A percentile compares a stretch with the other conserved stretches of the same genome.
Conservation (phyloP, 371 early-diverging fungal species). For the Mucor racemosus region DNA sequence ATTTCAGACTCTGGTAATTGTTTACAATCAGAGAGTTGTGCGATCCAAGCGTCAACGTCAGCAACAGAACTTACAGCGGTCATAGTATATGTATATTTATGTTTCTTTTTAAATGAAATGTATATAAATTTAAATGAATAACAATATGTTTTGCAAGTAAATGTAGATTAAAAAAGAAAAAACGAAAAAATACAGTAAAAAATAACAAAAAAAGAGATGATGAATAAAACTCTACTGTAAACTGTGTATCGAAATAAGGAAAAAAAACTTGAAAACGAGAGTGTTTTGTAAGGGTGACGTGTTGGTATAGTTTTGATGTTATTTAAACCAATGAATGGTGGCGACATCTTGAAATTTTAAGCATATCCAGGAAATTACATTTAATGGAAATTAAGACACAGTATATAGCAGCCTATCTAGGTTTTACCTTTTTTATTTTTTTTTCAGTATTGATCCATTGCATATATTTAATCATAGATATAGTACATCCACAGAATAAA, state of each 20-base stretch:
- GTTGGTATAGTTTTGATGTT: neutral
- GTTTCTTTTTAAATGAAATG: neutral
- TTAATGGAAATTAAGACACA: no score
- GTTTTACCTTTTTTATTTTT: no score
- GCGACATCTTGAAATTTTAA: neutral
- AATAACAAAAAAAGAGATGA: slow-evolving; percentile 7
- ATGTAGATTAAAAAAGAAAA: neutral
- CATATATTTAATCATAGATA: no score
- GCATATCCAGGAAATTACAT: no score
- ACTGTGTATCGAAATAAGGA: slow-evolving; percentile 4
- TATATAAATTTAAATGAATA: neutral
- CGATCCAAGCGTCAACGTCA: slow-evolving; percentile 88
- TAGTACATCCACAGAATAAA: no score
- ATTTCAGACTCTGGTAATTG: slow-evolving; percentile 92
- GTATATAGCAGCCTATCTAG: no score
- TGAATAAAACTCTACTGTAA: neutral
- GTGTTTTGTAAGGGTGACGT: slow-evolving; percentile 7
- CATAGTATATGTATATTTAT: slow-evolving; percentile 31
- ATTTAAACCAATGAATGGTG: neutral
- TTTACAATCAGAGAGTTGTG: slow-evolving; percentile 87
- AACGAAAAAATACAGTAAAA: neutral
- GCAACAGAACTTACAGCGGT: slow-evolving; percentile 50
- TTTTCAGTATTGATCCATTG: no score
- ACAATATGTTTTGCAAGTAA: neutral
- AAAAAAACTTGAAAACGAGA: neutral